Evolutionary conservation across 345 rosid species (phyloP), one percentile per base, ranked within the genome.

Genomic region (Salix suchowensis): DNA sequence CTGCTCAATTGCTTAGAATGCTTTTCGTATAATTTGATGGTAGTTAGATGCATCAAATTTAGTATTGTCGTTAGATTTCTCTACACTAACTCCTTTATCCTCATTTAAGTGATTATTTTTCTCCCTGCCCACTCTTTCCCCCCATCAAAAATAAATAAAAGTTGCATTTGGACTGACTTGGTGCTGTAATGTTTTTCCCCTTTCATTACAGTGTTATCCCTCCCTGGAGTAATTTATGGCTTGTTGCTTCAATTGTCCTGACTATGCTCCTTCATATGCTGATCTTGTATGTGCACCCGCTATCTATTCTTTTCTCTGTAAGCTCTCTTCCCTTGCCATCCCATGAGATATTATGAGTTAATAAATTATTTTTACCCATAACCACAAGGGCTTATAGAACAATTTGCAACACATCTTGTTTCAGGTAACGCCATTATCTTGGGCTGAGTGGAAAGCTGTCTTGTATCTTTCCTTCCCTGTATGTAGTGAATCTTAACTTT

Each of bases 171-270:
- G 55, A 50, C 70, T 39, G 44, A 40, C 24, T 42, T 28, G 37
- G 52, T 13, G 21, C 34, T 71, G 65, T 21, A 34, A 67, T 46
- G n/a, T 36, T 75, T 70, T 37, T 37, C 26, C 6, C 13, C 71
- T 48, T 82, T 72, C 75, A 80, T 86, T 81, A 10, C 82, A 96
- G 99, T 82, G 93, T 87, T 76, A 89, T 92, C 81, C 94, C 95
- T 79, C 99, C 99, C 62, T 90, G 99, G 97, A 96, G 98, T 89
- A 96, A 96, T 85, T 74, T 93, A 81, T 96, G 99, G 99, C 97
- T 96, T 37, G 98, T 94, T 46, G 95, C 82, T 64, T 96, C 99
- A 75, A 94, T 96, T 74, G 77, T 92, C 78, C 84, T 96, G 84
- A 96, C 98, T 55, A 94, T 96, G 97, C 76, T 94, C 72, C 91